Percentiles rank a stretch among this genome's conserved stretches.
Conservation (phyloP, 2,329 filamentous ascomycete species). For the Apiospora aurea region DNA sequence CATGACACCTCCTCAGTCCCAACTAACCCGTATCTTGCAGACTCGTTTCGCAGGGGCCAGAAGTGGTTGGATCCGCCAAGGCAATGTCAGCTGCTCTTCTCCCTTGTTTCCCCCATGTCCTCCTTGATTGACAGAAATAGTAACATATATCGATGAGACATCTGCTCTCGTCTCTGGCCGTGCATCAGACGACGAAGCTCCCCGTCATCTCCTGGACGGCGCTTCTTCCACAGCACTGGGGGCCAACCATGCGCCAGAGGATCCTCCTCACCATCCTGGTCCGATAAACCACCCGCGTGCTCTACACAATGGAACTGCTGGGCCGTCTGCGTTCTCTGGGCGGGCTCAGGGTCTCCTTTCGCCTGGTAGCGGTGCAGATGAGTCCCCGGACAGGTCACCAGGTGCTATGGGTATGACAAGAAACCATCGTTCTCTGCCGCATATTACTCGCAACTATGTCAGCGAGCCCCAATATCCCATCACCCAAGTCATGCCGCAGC, state of each 20-base stretch:
- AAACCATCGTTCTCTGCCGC: not conserved
- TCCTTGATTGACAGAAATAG: conserved; percentile 29
- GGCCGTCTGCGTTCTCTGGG: not conserved
- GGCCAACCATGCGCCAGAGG: not conserved
- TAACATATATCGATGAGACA: conserved; percentile 43
- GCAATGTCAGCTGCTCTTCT: conserved; percentile 26
- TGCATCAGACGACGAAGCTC: conserved; percentile 33
- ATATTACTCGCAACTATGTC: not conserved
- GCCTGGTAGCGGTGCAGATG: conserved; percentile 7
- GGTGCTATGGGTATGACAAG: not conserved
- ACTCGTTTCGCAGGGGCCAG: conserved; percentile 39
- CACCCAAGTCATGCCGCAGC: conserved; percentile 4
- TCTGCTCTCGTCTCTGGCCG: conserved; percentile 35
- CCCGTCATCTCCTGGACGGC: conserved; percentile 28
- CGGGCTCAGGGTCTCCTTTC: conserved; percentile 3
- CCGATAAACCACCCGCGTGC: not conserved
- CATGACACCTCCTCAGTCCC: not conserved
- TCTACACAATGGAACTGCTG: not conserved
- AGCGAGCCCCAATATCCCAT: conserved; percentile 5
- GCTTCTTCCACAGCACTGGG: not conserved
- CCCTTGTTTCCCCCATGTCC: not conserved
- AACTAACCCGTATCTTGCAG: conserved; percentile 27
- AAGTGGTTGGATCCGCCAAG: conserved; percentile 40
- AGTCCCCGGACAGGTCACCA: not conserved
- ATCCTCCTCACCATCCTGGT: not conserved